A percentile compares a stretch with the other conserved stretches of the same genome.
Evolutionary conservation across 2,329 filamentous ascomycete species (phyloP).

Genomic region (Curvularia verruculosa): DNA sequence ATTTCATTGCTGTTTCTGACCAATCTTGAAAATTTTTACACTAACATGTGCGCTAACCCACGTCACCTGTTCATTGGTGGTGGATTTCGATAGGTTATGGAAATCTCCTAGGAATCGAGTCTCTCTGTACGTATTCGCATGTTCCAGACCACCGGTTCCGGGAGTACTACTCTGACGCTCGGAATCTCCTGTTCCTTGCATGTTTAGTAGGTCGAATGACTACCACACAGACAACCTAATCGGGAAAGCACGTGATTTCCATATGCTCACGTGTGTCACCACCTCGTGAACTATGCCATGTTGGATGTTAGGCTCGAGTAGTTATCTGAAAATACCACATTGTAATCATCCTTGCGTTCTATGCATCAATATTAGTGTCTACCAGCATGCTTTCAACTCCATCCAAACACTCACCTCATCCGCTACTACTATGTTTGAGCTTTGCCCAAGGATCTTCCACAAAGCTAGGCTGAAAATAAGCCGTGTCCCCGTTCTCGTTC

Average conservation of each 20-base stretch:
- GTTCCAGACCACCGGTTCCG: not conserved
- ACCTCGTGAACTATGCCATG: not conserved
- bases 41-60: not conserved
- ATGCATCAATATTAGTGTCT: not conserved
- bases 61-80: not conserved
- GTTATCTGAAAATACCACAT: not conserved
- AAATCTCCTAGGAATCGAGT: not conserved
- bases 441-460: slow-evolving; percentile 74
- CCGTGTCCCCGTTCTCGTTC: slow-evolving; percentile 64
- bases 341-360: not conserved
- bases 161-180: not conserved
- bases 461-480: slow-evolving; percentile 72
- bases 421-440: slow-evolving; percentile 4
- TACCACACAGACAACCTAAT: not conserved
- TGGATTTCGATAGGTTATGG: not conserved
- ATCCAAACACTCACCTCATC: slow-evolving; percentile 1
- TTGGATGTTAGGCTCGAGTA: not conserved
- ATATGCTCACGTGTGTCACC: not conserved
- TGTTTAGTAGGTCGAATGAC: not conserved
- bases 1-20: not conserved
- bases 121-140: not conserved
- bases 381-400: not conserved
- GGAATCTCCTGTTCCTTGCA: not conserved
- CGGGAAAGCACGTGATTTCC: not conserved
- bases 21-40: not conserved